Percentiles rank a stretch among this genome's conserved stretches.
phyloP scores from a whole-genome alignment of 345 rosid species.

The Odontarrhena argentea region DNA sequence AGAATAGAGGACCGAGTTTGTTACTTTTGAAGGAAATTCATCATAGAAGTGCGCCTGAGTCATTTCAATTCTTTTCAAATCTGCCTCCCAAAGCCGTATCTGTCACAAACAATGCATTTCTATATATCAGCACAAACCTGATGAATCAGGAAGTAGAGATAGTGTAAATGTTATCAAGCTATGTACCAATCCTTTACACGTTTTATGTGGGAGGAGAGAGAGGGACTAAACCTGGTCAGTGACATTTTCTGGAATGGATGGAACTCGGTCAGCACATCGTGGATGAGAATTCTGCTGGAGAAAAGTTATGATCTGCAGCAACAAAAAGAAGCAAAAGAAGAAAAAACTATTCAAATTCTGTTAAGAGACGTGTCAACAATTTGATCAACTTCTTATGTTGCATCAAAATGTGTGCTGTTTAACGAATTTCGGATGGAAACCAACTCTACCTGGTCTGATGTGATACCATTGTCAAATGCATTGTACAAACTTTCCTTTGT shows the following conservation, averaged over 20 bases:
- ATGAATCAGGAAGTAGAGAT: not conserved
- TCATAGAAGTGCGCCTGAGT: constrained; percentile 73
- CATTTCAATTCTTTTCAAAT: constrained; percentile 89
- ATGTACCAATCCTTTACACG: constrained; percentile 23
- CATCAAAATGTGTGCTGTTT: constrained; percentile 3
- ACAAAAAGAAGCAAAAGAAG: constrained; percentile 14
- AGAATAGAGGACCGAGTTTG: constrained; percentile 15
- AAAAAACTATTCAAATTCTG: not conserved
- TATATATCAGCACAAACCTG: constrained; percentile 1
- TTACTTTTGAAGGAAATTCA: constrained; percentile 86
- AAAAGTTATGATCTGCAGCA: constrained; percentile 69
- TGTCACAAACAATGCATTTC: constrained; percentile 37
- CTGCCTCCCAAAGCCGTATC: constrained; percentile 97
- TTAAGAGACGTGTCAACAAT: constrained; percentile 12
- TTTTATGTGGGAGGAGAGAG: constrained; percentile 13
- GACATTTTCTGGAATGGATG: constrained; percentile 91
- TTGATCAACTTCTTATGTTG: constrained; percentile 10
- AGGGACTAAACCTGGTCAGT: constrained; percentile 71
- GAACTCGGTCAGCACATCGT: constrained; percentile 75
- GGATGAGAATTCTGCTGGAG: constrained; percentile 96
- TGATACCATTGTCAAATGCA: constrained; percentile 94
- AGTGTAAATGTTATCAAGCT: constrained; percentile 5
- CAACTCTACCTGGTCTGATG: constrained; percentile 70
- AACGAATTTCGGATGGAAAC: constrained; percentile 21
- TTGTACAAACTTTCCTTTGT: constrained; percentile 86